A percentile compares a stretch with the other conserved stretches of the same genome.
These are phyloP conservation scores for Bipolaris zeicola DNA, from an alignment of 2,329 filamentous ascomycete species.

Conservation along the genomic window DNA sequence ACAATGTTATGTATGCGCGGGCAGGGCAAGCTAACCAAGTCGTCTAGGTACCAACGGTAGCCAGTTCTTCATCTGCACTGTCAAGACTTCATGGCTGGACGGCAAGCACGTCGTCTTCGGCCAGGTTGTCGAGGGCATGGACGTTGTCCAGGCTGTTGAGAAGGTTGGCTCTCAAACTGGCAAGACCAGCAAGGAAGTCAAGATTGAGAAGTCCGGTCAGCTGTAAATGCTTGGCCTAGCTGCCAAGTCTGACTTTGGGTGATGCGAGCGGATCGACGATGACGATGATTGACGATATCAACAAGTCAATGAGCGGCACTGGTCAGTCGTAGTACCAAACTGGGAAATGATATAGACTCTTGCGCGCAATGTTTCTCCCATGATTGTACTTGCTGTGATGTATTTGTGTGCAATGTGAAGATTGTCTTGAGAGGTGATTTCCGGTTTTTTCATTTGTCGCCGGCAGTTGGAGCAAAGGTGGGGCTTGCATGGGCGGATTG, in stretches of 20 bases:
- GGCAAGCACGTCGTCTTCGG: conserved; percentile 85
- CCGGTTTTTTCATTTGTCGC: not conserved
- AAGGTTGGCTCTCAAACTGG: conserved; percentile 30
- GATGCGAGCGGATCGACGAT: conserved; percentile 11
- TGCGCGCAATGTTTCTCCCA: conserved; percentile 1
- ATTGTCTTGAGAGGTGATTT: not conserved
- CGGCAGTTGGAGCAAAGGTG: not conserved
- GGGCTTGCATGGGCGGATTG: too few species aligned
- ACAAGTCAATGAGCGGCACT: conserved; percentile 10
- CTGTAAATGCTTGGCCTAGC: conserved; percentile 16
- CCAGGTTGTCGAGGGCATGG: conserved; percentile 59
- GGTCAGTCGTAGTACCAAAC: conserved; percentile 20
- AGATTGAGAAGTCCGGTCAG: conserved; percentile 34
- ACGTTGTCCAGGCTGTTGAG: conserved; percentile 34
- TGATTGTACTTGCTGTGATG: not conserved
- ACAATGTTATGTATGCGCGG: too few species aligned
- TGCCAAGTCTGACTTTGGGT: not conserved
- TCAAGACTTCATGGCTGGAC: conserved; percentile 81
- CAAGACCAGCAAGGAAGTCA: conserved; percentile 28
- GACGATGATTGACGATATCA: conserved; percentile 13
- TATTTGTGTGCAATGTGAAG: not conserved
- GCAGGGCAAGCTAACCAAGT: not conserved
- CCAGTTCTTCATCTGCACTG: conserved; percentile 97
- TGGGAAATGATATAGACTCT: conserved; percentile 24
- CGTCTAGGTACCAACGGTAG: conserved; percentile 80